These are phyloP conservation scores for Turritis glabra DNA, from an alignment of 345 rosid genomes.

Conservation along the genomic window DNA sequence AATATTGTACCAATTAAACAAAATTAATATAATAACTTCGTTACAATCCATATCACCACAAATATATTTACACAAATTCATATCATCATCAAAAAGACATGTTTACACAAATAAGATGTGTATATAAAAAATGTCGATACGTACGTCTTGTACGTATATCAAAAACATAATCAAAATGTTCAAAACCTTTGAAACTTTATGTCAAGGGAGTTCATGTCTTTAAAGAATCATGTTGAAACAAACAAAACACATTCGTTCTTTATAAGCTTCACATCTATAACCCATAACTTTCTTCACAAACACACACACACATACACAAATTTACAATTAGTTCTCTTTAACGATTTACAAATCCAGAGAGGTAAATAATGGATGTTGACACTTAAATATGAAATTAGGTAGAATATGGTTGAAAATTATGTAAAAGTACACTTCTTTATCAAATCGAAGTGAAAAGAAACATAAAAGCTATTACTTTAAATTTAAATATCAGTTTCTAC, in stretches of 20 bases:
- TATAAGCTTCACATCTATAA: neutral
- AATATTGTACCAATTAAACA: no score
- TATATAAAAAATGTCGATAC: no score
- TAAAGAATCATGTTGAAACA: conserved; percentile 54
- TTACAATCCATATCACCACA: no score
- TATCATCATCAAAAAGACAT: no score
- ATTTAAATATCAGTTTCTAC: conserved; percentile 40
- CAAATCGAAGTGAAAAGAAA: neutral
- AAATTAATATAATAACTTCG: no score
- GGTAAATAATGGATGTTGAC: no score
- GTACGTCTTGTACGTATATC: no score
- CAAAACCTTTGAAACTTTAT: conserved; percentile 67
- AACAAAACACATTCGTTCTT: neutral
- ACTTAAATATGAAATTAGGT: neutral
- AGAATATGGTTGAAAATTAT: neutral
- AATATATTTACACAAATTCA: no score
- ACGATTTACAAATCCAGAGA: no score
- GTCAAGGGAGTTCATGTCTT: conserved; percentile 81
- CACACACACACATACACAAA: neutral
- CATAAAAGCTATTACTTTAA: neutral
- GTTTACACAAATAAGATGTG: no score
- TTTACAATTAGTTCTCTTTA: no score
- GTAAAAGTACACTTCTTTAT: neutral
- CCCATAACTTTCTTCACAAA: neutral
- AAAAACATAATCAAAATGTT: neutral